phyloP scores from a whole-genome alignment of 2,329 filamentous ascomycete genomes.

The Decorospora gaudefroyi region DNA sequence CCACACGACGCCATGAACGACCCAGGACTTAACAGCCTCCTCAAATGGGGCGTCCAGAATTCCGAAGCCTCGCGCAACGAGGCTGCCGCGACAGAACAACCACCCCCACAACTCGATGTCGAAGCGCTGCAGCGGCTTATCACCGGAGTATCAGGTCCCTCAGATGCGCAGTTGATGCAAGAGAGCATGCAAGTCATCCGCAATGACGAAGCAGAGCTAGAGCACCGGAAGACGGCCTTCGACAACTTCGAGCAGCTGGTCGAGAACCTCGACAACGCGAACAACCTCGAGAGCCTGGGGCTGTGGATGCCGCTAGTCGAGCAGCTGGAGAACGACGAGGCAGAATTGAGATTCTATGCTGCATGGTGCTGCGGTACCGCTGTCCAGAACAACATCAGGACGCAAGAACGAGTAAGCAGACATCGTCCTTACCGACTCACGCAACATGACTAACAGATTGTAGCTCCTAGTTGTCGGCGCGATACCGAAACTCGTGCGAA shows the following conservation, averaged over 20 bases:
- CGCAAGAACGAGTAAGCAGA: slow-evolving; percentile 69
- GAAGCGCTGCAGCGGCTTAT: slow-evolving; percentile 18
- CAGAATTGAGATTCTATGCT: slow-evolving; percentile 78
- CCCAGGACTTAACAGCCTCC: slow-evolving; percentile 72
- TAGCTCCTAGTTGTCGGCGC: slow-evolving; percentile 65
- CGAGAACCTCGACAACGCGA: slow-evolving; percentile 79
- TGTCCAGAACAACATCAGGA: slow-evolving; percentile 91
- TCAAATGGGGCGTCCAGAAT: slow-evolving; percentile 77
- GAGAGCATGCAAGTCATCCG: slow-evolving; percentile 76
- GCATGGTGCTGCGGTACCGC: slow-evolving; percentile 95
- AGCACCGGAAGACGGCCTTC: slow-evolving; percentile 28
- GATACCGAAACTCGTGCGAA: slow-evolving; percentile 68
- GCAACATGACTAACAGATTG: slow-evolving; percentile 18
- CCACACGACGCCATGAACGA: slow-evolving; percentile 53
- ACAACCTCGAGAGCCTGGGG: slow-evolving; percentile 78
- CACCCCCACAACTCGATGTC: slow-evolving; percentile 16
- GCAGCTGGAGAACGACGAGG: slow-evolving; percentile 68
- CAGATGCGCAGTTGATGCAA: slow-evolving; percentile 90
- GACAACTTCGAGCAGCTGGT: slow-evolving; percentile 39
- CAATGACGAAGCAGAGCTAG: slow-evolving; percentile 52
- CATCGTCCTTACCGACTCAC: background rate
- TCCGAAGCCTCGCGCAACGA: slow-evolving; percentile 52
- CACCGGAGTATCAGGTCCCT: slow-evolving; percentile 41
- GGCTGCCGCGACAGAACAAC: slow-evolving; percentile 51
- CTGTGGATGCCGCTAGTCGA: slow-evolving; percentile 82